Percentiles rank a stretch among this genome's conserved stretches.
Conservation (phyloP, 73 alveolate genomes). For the Diophrys appendiculata region DNA sequence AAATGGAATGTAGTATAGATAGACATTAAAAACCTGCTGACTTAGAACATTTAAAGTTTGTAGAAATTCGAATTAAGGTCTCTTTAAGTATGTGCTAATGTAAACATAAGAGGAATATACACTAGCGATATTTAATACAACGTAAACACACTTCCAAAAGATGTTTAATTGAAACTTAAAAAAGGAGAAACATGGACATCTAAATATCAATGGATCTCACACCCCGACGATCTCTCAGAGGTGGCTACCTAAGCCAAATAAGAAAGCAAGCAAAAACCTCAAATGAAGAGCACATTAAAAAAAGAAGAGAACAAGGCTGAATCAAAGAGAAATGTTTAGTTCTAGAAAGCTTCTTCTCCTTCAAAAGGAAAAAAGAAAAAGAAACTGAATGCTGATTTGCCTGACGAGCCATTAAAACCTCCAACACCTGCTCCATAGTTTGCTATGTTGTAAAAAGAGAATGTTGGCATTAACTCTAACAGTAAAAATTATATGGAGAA, state of each 20-base stretch:
- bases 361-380: neutral
- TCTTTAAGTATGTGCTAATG: conserved; percentile 66
- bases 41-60: conserved; percentile 10
- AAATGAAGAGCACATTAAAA: neutral
- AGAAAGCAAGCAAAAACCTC: neutral
- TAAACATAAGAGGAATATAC: conserved; percentile 70
- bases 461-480: neutral
- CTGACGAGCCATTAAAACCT: neutral
- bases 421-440: neutral
- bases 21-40: conserved; percentile 33
- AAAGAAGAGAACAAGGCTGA: conserved; percentile 6
- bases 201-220: conserved; percentile 54
- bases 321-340: neutral
- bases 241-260: neutral
- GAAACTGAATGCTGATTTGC: neutral
- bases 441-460: neutral
- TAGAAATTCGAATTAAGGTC: conserved; percentile 65
- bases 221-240: conserved; percentile 24
- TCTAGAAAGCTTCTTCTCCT: neutral
- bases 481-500: too few species aligned
- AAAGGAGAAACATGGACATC: conserved; percentile 62
- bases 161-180: conserved; percentile 68
- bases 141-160: conserved; percentile 77
- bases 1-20: conserved; percentile 81
- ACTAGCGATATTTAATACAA: conserved; percentile 79